Evolutionary conservation across 2,329 filamentous ascomycete genomes (phyloP).

Genomic region (Apiospora rasikravindrae): DNA sequence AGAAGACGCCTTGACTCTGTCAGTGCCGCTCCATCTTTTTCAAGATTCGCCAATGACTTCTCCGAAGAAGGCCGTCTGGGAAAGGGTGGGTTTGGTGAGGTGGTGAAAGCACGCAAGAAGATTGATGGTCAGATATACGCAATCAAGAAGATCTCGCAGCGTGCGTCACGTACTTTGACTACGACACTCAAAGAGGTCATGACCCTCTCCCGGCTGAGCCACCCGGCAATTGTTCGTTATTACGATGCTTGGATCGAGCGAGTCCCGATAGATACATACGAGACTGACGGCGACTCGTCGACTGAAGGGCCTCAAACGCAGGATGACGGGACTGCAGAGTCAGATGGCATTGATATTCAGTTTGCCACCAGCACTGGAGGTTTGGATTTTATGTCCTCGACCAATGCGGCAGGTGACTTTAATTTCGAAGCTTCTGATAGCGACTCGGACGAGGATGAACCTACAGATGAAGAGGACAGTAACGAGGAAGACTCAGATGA

Average conservation of each 20-base stretch:
- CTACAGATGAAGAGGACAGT: conserved; percentile 44
- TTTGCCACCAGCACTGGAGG: conserved; percentile 78
- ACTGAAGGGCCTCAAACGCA: conserved; percentile 48
- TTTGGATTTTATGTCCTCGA: conserved; percentile 92
- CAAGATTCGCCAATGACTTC: conserved; percentile 87
- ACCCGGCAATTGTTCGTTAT: conserved; percentile 85
- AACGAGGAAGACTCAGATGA: conserved; percentile 47
- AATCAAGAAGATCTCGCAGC: conserved; percentile 93
- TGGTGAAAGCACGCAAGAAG: conserved; percentile 93
- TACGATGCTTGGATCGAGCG: conserved; percentile 96
- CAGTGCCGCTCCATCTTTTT: conserved; percentile 58
- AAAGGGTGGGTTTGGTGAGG: conserved; percentile 94
- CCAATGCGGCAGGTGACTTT: conserved; percentile 78
- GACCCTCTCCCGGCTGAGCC: conserved; percentile 88
- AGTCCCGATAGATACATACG: conserved; percentile 51
- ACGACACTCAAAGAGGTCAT: conserved; percentile 87
- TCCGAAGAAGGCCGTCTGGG: conserved; percentile 87
- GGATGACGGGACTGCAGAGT: conserved; percentile 47
- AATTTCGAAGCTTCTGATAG: conserved; percentile 62
- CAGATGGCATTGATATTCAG: conserved; percentile 53
- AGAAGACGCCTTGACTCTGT: conserved; percentile 66
- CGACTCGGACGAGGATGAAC: conserved; percentile 41
- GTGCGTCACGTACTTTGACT: conserved; percentile 77
- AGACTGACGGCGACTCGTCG: conserved; percentile 63
- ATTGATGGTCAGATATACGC: conserved; percentile 93